A percentile compares a stretch with the other conserved stretches of the same genome.
phyloP scores from a whole-genome alignment of 2,329 filamentous ascomycete species.

The Penicillium sp. region DNA sequence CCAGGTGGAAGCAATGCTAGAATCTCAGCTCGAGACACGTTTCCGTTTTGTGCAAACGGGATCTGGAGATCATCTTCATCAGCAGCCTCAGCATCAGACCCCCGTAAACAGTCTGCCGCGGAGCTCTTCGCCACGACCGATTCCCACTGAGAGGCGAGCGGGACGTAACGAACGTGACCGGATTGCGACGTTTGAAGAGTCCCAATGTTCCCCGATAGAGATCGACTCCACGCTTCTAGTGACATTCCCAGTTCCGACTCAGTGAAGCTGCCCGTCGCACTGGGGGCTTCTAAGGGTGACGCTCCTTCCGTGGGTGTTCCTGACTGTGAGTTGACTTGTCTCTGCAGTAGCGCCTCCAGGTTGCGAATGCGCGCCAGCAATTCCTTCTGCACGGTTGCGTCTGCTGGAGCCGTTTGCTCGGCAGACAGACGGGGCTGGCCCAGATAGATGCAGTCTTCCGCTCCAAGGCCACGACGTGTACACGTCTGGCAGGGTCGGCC shows the following conservation, averaged over 20 bases:
- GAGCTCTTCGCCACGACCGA: slow-evolving; percentile 24
- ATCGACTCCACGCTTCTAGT: slow-evolving; percentile 15
- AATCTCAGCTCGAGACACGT: slow-evolving; percentile 24
- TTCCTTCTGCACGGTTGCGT: slow-evolving; percentile 25
- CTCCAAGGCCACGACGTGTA: slow-evolving; percentile 32
- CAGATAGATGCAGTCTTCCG: slow-evolving; percentile 35
- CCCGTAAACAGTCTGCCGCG: slow-evolving; percentile 22
- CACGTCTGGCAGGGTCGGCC: slow-evolving; percentile 37
- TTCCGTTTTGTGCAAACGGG: slow-evolving; percentile 25
- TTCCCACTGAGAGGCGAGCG: slow-evolving; percentile 28
- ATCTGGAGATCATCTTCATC: slow-evolving; percentile 31
- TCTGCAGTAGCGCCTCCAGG: slow-evolving; percentile 32
- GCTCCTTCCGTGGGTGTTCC: slow-evolving; percentile 17
- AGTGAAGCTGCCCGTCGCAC: slow-evolving; percentile 23
- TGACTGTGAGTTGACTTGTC: slow-evolving; percentile 24
- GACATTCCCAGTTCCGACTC: slow-evolving; percentile 19
- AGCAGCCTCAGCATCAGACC: slow-evolving; percentile 21
- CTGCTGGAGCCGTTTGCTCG: slow-evolving; percentile 18
- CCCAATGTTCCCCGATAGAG: slow-evolving; percentile 24
- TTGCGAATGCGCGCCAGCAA: slow-evolving; percentile 32
- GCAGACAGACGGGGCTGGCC: slow-evolving; percentile 29
- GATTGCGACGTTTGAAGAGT: slow-evolving; percentile 28
- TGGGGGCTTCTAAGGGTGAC: slow-evolving; percentile 25
- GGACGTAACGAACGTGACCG: slow-evolving; percentile 34
- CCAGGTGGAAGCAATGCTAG: slow-evolving; percentile 31